These are phyloP conservation scores for Mycena olivaceomarginata DNA, from an alignment of 768 basidiomycete genomes.

Conservation along the genomic window DNA sequence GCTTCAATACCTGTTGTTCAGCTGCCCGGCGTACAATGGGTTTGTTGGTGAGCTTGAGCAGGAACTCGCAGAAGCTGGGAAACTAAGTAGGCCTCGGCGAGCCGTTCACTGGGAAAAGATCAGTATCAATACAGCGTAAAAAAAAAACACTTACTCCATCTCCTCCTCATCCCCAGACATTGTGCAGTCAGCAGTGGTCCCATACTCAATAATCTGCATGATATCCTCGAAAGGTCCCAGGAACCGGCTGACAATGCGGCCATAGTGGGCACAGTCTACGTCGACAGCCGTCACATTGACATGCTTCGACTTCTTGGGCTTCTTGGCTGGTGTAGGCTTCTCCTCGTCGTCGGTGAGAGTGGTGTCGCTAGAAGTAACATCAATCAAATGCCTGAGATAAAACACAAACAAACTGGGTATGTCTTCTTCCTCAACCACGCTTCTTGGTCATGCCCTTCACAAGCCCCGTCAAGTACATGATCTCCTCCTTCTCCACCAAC, in stretches of 20 bases:
- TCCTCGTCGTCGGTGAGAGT: not conserved
- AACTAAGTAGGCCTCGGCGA: not conserved
- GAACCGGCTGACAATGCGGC: slow-evolving; percentile 10
- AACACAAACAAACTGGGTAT: too few relatives aligned
- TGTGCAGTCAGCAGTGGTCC: not conserved
- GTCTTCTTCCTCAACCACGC: too few relatives aligned
- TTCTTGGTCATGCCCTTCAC: too few relatives aligned
- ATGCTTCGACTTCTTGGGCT: not conserved
- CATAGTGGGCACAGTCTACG: slow-evolving; percentile 4
- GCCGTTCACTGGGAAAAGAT: too few relatives aligned
- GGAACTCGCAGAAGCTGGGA: not conserved
- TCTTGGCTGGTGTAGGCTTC: not conserved
- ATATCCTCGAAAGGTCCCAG: not conserved
- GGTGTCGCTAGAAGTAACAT: not conserved
- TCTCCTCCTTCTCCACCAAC: too few relatives aligned
- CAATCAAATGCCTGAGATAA: not conserved
- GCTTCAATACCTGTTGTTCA: too few relatives aligned
- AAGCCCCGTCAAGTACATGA: too few relatives aligned
- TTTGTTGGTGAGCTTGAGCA: too few relatives aligned
- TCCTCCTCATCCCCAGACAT: not conserved
- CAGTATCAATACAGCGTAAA: not conserved
- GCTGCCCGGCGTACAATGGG: too few relatives aligned
- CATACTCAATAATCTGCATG: not conserved
- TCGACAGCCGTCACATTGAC: not conserved
- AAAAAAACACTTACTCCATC: not conserved